phyloP scores from a whole-genome alignment of 441 rosid species.

The Flueggea neowawraea region DNA sequence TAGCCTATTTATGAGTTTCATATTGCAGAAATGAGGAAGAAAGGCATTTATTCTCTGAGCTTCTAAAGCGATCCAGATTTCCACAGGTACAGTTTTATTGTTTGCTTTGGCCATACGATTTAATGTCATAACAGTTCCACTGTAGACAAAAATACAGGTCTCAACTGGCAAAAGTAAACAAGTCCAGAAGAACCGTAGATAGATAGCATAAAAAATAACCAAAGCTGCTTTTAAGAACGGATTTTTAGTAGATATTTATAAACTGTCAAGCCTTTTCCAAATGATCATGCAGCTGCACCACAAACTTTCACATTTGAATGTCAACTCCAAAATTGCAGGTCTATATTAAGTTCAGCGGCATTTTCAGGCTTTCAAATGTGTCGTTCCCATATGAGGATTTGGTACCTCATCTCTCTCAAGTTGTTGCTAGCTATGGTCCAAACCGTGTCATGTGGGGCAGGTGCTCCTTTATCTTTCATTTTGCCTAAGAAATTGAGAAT shows the following conservation, averaged over 20 bases:
- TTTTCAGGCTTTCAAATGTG: slow-evolving; percentile 74
- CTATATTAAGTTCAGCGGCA: slow-evolving; percentile 79
- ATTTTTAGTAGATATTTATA: too few relatives aligned
- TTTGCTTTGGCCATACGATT: too few relatives aligned
- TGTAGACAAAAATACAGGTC: too few relatives aligned
- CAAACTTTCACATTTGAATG: not conserved
- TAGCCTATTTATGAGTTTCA: slow-evolving; percentile 1
- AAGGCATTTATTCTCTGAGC: slow-evolving; percentile 49
- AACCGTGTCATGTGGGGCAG: slow-evolving; percentile 96
- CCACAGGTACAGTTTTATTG: slow-evolving; percentile 50
- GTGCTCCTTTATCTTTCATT: slow-evolving; percentile 15
- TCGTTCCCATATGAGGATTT: slow-evolving; percentile 68
- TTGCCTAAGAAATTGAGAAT: too few relatives aligned
- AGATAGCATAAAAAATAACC: too few relatives aligned
- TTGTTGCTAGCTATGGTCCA: slow-evolving; percentile 63
- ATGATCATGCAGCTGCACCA: too few relatives aligned
- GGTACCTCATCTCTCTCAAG: slow-evolving; percentile 48
- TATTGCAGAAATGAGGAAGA: slow-evolving; percentile 68
- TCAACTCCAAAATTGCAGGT: slow-evolving; percentile 43
- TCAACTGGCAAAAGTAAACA: too few relatives aligned
- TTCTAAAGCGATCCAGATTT: slow-evolving; percentile 70
- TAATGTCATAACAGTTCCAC: too few relatives aligned
- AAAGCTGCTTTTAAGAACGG: too few relatives aligned
- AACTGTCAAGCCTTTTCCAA: too few relatives aligned
- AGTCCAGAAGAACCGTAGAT: too few relatives aligned